Conservation (phyloP, 306 rosid genomes). For the Oxytropis ochrocephala region DNA sequence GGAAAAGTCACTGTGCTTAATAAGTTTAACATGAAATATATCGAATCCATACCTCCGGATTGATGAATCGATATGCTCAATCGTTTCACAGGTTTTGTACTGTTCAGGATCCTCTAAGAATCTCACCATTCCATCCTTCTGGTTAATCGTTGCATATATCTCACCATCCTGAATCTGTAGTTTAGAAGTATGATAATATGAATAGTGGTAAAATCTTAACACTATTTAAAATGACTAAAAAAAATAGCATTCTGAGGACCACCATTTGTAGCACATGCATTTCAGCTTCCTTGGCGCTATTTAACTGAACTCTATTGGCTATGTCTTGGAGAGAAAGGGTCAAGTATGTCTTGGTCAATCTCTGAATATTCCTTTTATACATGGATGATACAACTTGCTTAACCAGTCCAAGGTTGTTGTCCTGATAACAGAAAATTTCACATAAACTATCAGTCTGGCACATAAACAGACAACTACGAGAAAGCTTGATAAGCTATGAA, state of each 20-base stretch:
- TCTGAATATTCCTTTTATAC: slow-evolving; percentile 77
- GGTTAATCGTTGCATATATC: slow-evolving; percentile 69
- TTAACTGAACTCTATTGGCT: slow-evolving; percentile 58
- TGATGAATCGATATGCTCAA: slow-evolving; percentile 60
- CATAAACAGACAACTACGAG: background rate
- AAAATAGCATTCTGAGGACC: background rate
- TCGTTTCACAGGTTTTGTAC: slow-evolving; percentile 63
- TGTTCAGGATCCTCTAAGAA: slow-evolving; percentile 84
- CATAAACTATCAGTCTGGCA: background rate
- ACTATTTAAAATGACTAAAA: background rate
- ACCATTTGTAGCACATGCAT: slow-evolving; percentile 92
- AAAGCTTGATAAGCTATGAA: background rate
- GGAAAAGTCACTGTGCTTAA: background rate
- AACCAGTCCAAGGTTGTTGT: slow-evolving; percentile 70
- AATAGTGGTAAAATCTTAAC: background rate
- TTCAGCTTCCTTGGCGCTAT: slow-evolving; percentile 68
- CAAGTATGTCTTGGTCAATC: slow-evolving; percentile 71
- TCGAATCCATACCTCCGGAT: slow-evolving; percentile 44
- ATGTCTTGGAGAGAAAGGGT: slow-evolving; percentile 85
- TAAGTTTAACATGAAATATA: background rate
- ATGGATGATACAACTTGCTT: slow-evolving; percentile 57
- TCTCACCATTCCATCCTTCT: slow-evolving; percentile 83
- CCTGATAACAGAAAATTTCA: slow-evolving; percentile 30
- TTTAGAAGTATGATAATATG: background rate
- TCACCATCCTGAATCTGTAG: slow-evolving; percentile 70